A percentile compares a stretch with the other conserved stretches of the same genome.
phyloP scores from a whole-genome alignment of 805 yeast genomes.

The Sugiyamaella floridensis region DNA sequence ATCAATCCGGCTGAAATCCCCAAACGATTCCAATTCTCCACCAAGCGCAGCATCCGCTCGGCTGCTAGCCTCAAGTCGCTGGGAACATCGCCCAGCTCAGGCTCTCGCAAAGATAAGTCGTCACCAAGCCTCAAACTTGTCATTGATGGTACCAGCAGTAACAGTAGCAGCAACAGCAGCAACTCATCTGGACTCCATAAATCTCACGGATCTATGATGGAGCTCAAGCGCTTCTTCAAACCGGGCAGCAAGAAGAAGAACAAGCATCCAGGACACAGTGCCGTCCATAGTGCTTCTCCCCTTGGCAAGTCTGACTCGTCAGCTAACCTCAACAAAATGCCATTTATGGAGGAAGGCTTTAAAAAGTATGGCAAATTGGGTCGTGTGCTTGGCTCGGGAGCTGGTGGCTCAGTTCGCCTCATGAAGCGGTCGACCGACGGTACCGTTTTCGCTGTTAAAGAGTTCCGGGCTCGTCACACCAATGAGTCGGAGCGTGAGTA shows the following conservation, averaged over 20 bases:
- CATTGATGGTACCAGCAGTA: neutral
- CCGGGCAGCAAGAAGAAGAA: conserved; percentile 16
- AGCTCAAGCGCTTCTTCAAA: conserved; percentile 41
- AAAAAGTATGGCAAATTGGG: conserved; percentile 73
- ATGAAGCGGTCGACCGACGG: conserved; percentile 56
- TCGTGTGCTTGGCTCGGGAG: conserved; percentile 78
- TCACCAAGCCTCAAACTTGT: conserved; percentile 5
- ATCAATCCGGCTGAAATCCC: conserved; percentile 26
- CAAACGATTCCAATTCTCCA: conserved; percentile 30
- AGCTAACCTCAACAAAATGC: conserved; percentile 18
- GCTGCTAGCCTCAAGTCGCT: conserved; percentile 10
- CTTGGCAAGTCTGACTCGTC: neutral
- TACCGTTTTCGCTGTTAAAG: conserved; percentile 75
- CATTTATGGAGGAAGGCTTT: conserved; percentile 38
- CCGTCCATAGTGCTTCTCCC: neutral
- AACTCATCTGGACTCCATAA: conserved; percentile 13
- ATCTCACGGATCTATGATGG: conserved; percentile 29
- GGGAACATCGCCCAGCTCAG: neutral
- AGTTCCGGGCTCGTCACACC: conserved; percentile 60
- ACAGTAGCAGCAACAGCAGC: neutral
- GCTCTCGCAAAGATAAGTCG: neutral
- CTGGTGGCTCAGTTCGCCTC: conserved; percentile 87
- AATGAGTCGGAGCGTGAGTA: conserved; percentile 64
- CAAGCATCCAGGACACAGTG: neutral
- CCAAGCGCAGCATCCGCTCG: conserved; percentile 8